These are phyloP conservation scores for Myxozyma nipponensis DNA, from an alignment of 805 yeast genomes.

Conservation along the genomic window DNA sequence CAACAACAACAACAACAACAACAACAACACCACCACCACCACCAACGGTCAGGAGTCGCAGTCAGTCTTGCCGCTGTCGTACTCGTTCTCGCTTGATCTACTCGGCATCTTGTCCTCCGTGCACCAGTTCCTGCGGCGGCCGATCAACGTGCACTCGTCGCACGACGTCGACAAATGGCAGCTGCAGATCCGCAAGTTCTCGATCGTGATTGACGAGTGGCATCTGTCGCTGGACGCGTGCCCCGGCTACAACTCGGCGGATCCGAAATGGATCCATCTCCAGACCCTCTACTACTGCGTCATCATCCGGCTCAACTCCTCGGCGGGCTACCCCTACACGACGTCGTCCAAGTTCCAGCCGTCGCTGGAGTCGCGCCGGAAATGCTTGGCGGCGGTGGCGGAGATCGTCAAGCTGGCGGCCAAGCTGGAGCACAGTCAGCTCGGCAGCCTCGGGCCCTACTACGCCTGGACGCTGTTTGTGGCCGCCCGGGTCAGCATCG, in stretches of 20 bases:
- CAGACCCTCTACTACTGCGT: conserved; percentile 28
- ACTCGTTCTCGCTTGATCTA: conserved; percentile 4
- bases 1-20: background rate
- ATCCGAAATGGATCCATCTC: conserved; percentile 26
- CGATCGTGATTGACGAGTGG: conserved; percentile 30
- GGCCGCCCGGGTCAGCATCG: conserved; percentile 30
- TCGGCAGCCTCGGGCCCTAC: conserved; percentile 31
- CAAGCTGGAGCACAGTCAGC: background rate
- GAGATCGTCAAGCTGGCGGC: conserved; percentile 15
- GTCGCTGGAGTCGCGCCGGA: conserved; percentile 28
- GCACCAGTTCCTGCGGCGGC: conserved; percentile 30
- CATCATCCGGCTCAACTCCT: conserved; percentile 30
- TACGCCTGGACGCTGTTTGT: conserved; percentile 34
- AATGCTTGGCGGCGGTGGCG: conserved; percentile 29
- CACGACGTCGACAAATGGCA: conserved; percentile 32
- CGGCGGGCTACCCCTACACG: conserved; percentile 31
- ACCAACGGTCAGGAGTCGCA: background rate
- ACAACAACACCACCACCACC: background rate
- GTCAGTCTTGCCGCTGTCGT: background rate
- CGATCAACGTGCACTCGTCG: conserved; percentile 29
- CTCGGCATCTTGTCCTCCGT: conserved; percentile 29
- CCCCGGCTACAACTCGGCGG: background rate
- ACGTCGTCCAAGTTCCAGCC: conserved; percentile 29
- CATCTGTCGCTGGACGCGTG: conserved; percentile 21
- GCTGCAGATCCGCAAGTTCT: conserved; percentile 27